A percentile compares a stretch with the other conserved stretches of the same genome.
These are phyloP conservation scores for Colletotrichum zoysiae DNA, from an alignment of 2,329 filamentous ascomycete species.

Conservation along the genomic window DNA sequence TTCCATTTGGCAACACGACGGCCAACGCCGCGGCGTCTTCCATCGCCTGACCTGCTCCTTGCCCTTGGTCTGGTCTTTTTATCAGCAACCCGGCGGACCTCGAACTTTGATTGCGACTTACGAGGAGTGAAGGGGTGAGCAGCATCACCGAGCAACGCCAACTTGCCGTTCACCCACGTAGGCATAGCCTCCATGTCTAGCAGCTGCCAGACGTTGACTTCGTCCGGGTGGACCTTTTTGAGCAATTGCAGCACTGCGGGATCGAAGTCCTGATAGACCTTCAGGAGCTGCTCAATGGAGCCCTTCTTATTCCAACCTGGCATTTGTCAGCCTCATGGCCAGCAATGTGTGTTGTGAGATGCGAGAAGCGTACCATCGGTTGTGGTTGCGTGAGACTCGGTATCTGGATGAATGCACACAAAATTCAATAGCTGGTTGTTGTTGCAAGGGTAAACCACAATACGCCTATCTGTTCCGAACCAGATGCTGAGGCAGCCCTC, in stretches of 20 bases:
- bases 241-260: constrained; percentile 55
- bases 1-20: constrained; percentile 65
- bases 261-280: constrained; percentile 58
- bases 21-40: constrained; percentile 74
- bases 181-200: constrained; percentile 72
- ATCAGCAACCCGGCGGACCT: not conserved
- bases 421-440: constrained; percentile 61
- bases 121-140: constrained; percentile 76
- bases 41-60: constrained; percentile 73
- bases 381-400: constrained; percentile 51
- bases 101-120: constrained; percentile 47
- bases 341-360: too few species aligned
- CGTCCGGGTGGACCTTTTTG: constrained; percentile 56
- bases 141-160: constrained; percentile 74
- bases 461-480: constrained; percentile 56
- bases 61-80: constrained; percentile 59
- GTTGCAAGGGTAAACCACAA: constrained; percentile 63
- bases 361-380: constrained; percentile 48
- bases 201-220: constrained; percentile 69
- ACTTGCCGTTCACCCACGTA: constrained; percentile 64
- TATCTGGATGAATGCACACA: constrained; percentile 64
- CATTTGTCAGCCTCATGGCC: not conserved
- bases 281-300: constrained; percentile 53
- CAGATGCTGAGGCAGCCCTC: constrained; percentile 53
- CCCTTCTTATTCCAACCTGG: constrained; percentile 56